Percentiles rank a stretch among this genome's conserved stretches.
phyloP scores from a whole-genome alignment of 352 stramenopile genomes.

The Pythium aquatile region DNA sequence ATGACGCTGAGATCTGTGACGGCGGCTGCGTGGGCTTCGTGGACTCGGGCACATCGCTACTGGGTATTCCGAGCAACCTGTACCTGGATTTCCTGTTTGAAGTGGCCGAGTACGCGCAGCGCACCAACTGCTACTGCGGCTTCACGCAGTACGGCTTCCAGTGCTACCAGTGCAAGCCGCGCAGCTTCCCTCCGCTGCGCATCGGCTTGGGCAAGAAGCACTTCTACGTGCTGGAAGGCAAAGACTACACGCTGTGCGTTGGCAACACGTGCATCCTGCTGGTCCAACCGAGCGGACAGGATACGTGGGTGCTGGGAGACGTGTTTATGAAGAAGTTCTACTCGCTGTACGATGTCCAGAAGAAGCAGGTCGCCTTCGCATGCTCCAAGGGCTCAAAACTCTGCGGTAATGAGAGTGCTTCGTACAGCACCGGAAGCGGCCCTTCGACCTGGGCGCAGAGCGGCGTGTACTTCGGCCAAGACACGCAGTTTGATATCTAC shows the following conservation, averaged over 20 bases:
- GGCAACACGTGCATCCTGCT: conserved; percentile 73
- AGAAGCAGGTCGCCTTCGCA: conserved; percentile 85
- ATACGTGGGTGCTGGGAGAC: conserved; percentile 97
- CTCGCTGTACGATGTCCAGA: conserved; percentile 89
- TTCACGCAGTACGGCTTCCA: conserved; percentile 83
- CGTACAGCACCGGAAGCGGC: conserved; percentile 15
- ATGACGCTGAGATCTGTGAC: conserved; percentile 39
- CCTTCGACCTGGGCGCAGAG: conserved; percentile 12
- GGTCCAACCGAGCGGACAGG: conserved; percentile 71
- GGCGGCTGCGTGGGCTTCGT: conserved; percentile 90
- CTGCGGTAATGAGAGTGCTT: conserved; percentile 41
- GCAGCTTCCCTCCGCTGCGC: conserved; percentile 63
- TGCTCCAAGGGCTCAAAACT: conserved; percentile 44
- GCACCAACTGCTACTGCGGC: conserved; percentile 68
- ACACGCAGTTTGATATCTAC: conserved; percentile 64
- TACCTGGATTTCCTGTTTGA: conserved; percentile 77
- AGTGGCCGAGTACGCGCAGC: conserved; percentile 59
- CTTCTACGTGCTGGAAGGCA: conserved; percentile 65
- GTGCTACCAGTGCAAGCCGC: conserved; percentile 68
- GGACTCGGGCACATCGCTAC: conserved; percentile 96
- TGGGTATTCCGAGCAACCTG: conserved; percentile 88
- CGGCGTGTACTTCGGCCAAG: conserved; percentile 9
- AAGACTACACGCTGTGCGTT: conserved; percentile 80
- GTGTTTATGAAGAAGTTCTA: conserved; percentile 97
- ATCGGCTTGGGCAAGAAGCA: conserved; percentile 61